phyloP scores from a whole-genome alignment of 2,329 filamentous ascomycete species.

The Aspergillus brasiliensis region DNA sequence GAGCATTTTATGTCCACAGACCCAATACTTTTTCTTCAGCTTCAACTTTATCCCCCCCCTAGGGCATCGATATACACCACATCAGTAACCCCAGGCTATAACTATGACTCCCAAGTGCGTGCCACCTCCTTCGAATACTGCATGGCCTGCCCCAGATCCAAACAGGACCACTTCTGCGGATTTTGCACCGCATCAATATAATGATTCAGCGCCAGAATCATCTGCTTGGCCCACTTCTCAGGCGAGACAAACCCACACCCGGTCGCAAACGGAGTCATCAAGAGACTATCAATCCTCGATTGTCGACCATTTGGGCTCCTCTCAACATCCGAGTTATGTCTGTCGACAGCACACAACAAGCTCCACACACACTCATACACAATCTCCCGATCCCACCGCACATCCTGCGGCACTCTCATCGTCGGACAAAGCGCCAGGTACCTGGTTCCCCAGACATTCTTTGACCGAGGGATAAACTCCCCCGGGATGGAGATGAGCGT shows the following conservation, averaged over 20 bases:
- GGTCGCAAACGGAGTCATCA: slow-evolving; percentile 58
- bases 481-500: slow-evolving; percentile 51
- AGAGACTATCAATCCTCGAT: slow-evolving; percentile 44
- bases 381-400: slow-evolving; percentile 55
- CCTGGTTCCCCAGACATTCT: slow-evolving; percentile 46
- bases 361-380: slow-evolving; percentile 59
- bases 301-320: slow-evolving; percentile 6
- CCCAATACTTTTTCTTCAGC: too few relatives aligned
- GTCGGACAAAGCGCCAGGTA: slow-evolving; percentile 57
- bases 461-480: slow-evolving; percentile 32
- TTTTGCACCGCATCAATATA: slow-evolving; percentile 51
- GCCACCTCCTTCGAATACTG: slow-evolving; percentile 30
- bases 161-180: slow-evolving; percentile 45
- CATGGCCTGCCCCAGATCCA: slow-evolving; percentile 41
- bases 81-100: too few relatives aligned
- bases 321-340: slow-evolving; percentile 44
- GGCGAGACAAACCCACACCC: slow-evolving; percentile 51
- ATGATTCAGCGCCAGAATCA: slow-evolving; percentile 55
- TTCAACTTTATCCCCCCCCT: too few relatives aligned
- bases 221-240: slow-evolving; percentile 54
- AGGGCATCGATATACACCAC: background rate
- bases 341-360: slow-evolving; percentile 52
- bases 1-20: too few relatives aligned
- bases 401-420: slow-evolving; percentile 52
- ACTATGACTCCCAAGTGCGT: slow-evolving; percentile 25